Base-by-base conservation (phyloP, 306 rosid species). In the Morella rubra region DNA sequence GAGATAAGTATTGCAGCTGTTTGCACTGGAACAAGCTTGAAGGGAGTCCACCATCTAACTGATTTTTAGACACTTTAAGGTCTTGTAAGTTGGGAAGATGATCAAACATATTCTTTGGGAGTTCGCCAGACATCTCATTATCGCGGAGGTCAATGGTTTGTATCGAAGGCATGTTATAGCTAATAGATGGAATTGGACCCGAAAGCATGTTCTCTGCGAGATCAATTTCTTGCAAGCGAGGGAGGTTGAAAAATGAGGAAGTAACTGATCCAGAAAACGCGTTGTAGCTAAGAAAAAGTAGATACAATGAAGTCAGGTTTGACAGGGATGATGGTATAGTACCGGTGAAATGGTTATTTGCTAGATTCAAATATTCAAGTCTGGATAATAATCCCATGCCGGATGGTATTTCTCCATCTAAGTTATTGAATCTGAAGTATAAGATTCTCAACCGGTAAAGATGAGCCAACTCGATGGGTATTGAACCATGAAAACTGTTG, bases 91-190 rank as follows among this genome's bases (percentile, higher is more conserved):
- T 37, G 15, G 73, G 77, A 47, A 79, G 80, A 54, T 75, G 18
- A 14, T 53, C 19, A 41, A 76, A 78, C 7, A 68, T 15, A 27
- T 62, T 22, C 7, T 10, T 50, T 0, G 86, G 75, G 20, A 81
- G 56, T 1, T 12, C 18, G 4, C 81, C 81, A 0, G 24, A 59
- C 41, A 81, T 6, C 4, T 22, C 20, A 70, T 81, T 81, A 1
- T 1, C 0, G 7, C 1, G 0, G 1, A 47, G 47, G 32, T 16
- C 18, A 5, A 81, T 32, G 20, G 0, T 22, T 4, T 10, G 45
- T 59, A 76, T 3, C 19, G 78, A 72, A 12, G 81, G 76, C 68
- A 72, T 42, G 47, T 76, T 81, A 70, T 44, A 81, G 12, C 71
- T 5, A 19, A 6, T 0, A 0, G 2, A n/a, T 8, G 81, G 84